Conservation (phyloP, 1,139 yeast species). For the Meyerozyma sp. region DNA sequence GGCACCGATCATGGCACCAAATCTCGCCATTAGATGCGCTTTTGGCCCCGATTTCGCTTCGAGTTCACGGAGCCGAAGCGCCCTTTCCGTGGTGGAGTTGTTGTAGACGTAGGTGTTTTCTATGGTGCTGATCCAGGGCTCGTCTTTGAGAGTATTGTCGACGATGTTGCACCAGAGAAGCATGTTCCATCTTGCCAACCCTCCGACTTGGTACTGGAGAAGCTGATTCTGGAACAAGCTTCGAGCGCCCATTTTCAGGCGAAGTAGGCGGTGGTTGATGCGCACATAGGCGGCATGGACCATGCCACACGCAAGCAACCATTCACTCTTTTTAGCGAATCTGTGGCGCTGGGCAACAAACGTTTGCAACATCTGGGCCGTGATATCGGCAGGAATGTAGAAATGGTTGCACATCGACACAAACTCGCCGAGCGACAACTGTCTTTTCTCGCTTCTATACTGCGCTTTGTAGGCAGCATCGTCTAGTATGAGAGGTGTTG, state of each 20-base stretch:
- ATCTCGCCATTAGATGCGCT: conserved; percentile 23
- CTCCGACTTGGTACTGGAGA: conserved; percentile 51
- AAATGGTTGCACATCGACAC: conserved; percentile 59
- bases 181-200: conserved; percentile 41
- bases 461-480: conserved; percentile 13
- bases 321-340: conserved; percentile 49
- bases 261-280: conserved; percentile 44
- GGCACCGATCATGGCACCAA: conserved; percentile 36
- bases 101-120: conserved; percentile 37
- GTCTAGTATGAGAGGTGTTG: conserved; percentile 6
- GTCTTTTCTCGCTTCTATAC: conserved; percentile 17
- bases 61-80: conserved; percentile 17
- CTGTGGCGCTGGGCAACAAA: conserved; percentile 47
- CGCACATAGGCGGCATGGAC: conserved; percentile 54
- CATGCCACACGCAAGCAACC: conserved; percentile 67
- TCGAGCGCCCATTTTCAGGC: conserved; percentile 43
- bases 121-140: conserved; percentile 48
- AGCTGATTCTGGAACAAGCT: conserved; percentile 44
- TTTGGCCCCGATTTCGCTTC: conserved; percentile 29
- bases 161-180: conserved; percentile 49
- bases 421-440: conserved; percentile 43
- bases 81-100: conserved; percentile 17
- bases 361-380: conserved; percentile 46
- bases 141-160: conserved; percentile 47
- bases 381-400: conserved; percentile 50